Base-by-base conservation (phyloP, 2,329 filamentous ascomycete species). In the Verticillium tricorpus region DNA sequence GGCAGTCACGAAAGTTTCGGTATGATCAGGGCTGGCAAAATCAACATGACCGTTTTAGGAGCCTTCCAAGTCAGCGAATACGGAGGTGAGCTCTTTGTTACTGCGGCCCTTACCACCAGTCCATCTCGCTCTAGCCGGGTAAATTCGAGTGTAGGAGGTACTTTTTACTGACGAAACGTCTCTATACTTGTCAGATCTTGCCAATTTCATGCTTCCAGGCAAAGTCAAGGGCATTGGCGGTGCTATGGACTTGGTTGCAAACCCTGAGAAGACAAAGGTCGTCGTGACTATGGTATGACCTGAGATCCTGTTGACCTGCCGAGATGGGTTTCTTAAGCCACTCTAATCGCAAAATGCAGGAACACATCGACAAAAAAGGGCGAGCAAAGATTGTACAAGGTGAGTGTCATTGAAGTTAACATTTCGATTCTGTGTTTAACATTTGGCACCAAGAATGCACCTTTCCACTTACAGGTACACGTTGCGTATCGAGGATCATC, bases 331-430 rank as follows among this genome's bases (percentile, higher is more conserved):
- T 17, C 4, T 12, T 28, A 28, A 17, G 25, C 31, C 15, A n/a
- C 1, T 57, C 56, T 7, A 11, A 12, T 15, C 17, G 8, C 3
- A 11, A 11, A 35, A 35, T 35, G 34, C 35, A 58, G 56, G 93
- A 97, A 77, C 93, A 97, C 79, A 94, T 92, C 15, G 93, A 96
- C 73, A 97, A 96, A 86, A 95, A 96, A 81, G 93, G 93, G 63
- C 89, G 90, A 73, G 84, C 93, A 62, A 97, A 97, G 89, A 96
- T 97, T 72, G 84, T 97, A 68, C 92, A 93, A 82, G 32, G 56
- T 58, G 15, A 37, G 56, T 57, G 0, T 3, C 14, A 5, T 14
- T 15, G 17, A 17, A 12, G 7, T 5, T 28, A 6, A 57, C n/a
- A 15, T 19, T 32, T 7, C 25, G 55, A 12, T 17, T n/a, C 37